Evolutionary conservation across 148 eudicot genomes (phyloP).

Genomic region (Chenopodium berlandieri): DNA sequence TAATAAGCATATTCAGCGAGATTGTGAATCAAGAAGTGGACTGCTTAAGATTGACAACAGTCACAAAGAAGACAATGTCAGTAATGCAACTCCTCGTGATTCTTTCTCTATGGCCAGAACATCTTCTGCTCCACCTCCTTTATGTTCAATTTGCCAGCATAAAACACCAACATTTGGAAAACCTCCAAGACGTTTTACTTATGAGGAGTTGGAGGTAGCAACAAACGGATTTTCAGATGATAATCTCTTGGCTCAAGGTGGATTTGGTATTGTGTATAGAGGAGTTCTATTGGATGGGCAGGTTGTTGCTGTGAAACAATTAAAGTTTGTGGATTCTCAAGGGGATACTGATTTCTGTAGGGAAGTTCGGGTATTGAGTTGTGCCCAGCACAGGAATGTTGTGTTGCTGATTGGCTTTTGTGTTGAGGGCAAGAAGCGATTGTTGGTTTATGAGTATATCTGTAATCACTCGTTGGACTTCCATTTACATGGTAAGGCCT

Average conservation of each 20-base stretch:
- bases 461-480: conserved; percentile 84
- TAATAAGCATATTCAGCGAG: conserved; percentile 32
- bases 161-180: conserved; percentile 79
- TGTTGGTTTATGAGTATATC: conserved; percentile 73
- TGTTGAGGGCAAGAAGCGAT: conserved; percentile 53
- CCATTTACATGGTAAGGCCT: conserved; percentile 68
- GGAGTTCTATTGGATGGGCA: conserved; percentile 72
- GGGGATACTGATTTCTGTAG: conserved; percentile 81
- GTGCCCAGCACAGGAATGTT: conserved; percentile 93
- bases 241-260: conserved; percentile 75
- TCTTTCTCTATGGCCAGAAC: conserved; percentile 59
- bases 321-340: conserved; percentile 63
- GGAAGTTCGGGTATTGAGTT: conserved; percentile 76
- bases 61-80: conserved; percentile 23
- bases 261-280: conserved; percentile 66
- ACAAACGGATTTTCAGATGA: conserved; percentile 66
- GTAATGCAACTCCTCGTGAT: conserved; percentile 49
- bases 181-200: conserved; percentile 66
- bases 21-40: conserved; percentile 22
- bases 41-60: conserved; percentile 22
- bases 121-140: conserved; percentile 77
- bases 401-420: conserved; percentile 87
- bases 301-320: conserved; percentile 72
- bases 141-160: conserved; percentile 79
- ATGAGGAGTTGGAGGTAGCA: conserved; percentile 64